Conservation (phyloP, 1,284 basidiomycete genomes). For the Microbotryum intermedium region DNA sequence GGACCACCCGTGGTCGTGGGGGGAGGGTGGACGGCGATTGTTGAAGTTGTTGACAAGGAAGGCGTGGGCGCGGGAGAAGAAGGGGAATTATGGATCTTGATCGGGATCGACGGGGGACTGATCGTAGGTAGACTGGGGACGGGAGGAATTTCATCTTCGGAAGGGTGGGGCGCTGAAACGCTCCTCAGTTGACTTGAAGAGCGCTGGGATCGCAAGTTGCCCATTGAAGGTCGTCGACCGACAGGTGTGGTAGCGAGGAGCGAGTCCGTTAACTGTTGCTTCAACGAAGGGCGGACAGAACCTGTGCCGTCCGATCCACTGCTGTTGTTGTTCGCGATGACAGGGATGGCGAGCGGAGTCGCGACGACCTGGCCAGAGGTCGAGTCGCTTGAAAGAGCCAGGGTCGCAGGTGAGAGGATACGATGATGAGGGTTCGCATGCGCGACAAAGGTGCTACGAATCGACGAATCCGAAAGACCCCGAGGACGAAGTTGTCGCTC, state of each 20-base stretch:
- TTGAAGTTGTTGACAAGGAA: not conserved
- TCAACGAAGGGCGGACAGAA: too few relatives aligned
- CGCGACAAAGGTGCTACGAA: conserved; percentile 65
- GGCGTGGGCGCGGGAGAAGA: not conserved
- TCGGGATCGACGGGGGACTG: not conserved
- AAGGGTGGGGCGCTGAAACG: not conserved
- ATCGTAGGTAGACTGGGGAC: not conserved
- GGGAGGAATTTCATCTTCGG: not conserved
- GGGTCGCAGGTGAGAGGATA: conserved; percentile 15
- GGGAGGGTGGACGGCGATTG: not conserved
- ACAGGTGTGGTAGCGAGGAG: not conserved
- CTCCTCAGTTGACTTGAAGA: not conserved
- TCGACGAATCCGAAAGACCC: conserved; percentile 80
- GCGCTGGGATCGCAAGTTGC: not conserved
- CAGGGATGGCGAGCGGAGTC: not conserved
- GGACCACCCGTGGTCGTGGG: not conserved
- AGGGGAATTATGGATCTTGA: not conserved
- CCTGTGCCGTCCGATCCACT: not conserved
- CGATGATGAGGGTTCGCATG: conserved; percentile 33
- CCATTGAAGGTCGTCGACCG: not conserved
- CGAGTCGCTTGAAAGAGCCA: conserved; percentile 21
- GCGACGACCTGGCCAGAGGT: not conserved
- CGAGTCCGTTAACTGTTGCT: not conserved
- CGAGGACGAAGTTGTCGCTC: conserved; percentile 63
- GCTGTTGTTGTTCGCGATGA: not conserved